phyloP scores from a whole-genome alignment of 306 rosid species.

The Cicer judaicum region DNA sequence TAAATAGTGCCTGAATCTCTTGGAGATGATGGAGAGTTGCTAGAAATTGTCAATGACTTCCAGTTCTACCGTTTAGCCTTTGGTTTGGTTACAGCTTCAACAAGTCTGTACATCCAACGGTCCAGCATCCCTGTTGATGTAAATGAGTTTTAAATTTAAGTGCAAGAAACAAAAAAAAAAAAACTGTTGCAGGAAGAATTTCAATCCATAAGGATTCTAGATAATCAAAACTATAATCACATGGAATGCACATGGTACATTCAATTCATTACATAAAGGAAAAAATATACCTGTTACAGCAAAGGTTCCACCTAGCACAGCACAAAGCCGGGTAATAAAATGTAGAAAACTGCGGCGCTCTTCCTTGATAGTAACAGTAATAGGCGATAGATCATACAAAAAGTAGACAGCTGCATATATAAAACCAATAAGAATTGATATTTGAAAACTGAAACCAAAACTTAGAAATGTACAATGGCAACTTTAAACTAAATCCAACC shows the following conservation, averaged over 20 bases:
- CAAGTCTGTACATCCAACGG: slow-evolving; percentile 88
- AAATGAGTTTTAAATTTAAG: slow-evolving; percentile 25
- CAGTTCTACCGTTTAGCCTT: slow-evolving; percentile 56
- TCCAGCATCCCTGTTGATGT: slow-evolving; percentile 81
- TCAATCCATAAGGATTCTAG: background rate
- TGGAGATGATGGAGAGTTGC: slow-evolving; percentile 21
- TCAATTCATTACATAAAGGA: background rate
- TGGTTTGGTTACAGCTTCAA: slow-evolving; percentile 78
- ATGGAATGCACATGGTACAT: slow-evolving; percentile 20
- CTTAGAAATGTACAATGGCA: slow-evolving; percentile 20
- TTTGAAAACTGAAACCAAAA: slow-evolving; percentile 39
- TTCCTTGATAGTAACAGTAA: slow-evolving; percentile 94
- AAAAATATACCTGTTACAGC: slow-evolving; percentile 81
- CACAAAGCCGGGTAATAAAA: slow-evolving; percentile 94
- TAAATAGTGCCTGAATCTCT: slow-evolving; percentile 37
- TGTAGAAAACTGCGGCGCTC: slow-evolving; percentile 98
- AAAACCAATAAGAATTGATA: slow-evolving; percentile 34
- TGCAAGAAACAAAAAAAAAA: background rate
- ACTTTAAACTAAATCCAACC: slow-evolving; percentile 58
- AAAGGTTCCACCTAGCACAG: slow-evolving; percentile 95
- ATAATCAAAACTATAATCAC: slow-evolving; percentile 12
- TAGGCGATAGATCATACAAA: slow-evolving; percentile 96
- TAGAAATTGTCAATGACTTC: slow-evolving; percentile 29
- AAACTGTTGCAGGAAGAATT: slow-evolving; percentile 14
- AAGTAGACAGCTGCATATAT: slow-evolving; percentile 89